A percentile compares a stretch with the other conserved stretches of the same genome.
phyloP scores from a whole-genome alignment of 257 asterid genomes.

The Schizonepeta tenuifolia region DNA sequence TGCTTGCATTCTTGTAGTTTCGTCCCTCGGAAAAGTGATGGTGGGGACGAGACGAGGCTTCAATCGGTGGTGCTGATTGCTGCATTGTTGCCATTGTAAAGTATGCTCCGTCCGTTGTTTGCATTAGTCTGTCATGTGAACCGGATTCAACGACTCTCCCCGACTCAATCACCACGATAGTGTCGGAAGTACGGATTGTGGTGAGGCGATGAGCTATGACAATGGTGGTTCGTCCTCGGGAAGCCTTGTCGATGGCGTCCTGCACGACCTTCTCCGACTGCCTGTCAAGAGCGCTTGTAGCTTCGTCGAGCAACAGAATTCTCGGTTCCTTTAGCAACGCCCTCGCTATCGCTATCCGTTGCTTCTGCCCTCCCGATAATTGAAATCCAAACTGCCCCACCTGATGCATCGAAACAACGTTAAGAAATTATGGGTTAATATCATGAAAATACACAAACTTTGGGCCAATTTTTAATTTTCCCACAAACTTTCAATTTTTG shows the following conservation, averaged over 20 bases:
- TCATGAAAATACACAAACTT: too few relatives aligned
- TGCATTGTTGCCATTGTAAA: conserved; percentile 59
- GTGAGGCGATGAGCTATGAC: conserved; percentile 70
- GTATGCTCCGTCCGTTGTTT: conserved; percentile 43
- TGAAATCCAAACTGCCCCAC: conserved; percentile 79
- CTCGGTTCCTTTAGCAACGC: conserved; percentile 67
- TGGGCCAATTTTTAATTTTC: too few relatives aligned
- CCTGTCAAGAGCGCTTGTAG: conserved; percentile 78
- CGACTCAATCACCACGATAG: conserved; percentile 55
- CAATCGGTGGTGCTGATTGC: conserved; percentile 39
- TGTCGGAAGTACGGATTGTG: conserved; percentile 59
- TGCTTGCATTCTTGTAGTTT: conserved; percentile 7
- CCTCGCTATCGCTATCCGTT: conserved; percentile 79
- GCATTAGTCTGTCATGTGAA: conserved; percentile 64
- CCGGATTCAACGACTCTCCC: conserved; percentile 72
- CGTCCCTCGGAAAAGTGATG: not conserved
- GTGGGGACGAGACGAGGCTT: conserved; percentile 19
- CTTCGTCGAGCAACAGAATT: conserved; percentile 80
- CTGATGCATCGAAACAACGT: too few relatives aligned
- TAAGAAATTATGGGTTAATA: too few relatives aligned
- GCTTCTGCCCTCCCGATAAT: conserved; percentile 83
- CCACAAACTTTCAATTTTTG: too few relatives aligned
- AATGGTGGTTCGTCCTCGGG: conserved; percentile 66
- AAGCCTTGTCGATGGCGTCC: conserved; percentile 69
- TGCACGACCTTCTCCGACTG: conserved; percentile 73